A percentile compares a stretch with the other conserved stretches of the same genome.
Evolutionary conservation across 2,329 filamentous ascomycete species (phyloP).

Genomic region (Apiospora sp.): DNA sequence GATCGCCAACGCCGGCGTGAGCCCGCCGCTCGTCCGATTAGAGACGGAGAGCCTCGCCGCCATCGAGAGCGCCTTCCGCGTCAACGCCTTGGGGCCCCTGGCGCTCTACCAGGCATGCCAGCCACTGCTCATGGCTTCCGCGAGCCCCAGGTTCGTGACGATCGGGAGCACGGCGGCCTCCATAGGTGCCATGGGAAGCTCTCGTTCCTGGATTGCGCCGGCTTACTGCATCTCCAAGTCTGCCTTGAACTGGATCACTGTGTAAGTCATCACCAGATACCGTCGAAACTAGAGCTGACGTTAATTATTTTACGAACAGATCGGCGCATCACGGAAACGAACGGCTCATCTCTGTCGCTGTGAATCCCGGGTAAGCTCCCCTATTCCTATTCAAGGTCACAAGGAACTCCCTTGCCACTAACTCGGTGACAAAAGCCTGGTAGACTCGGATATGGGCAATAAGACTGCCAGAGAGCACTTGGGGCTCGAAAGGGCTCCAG

Average conservation of each 20-base stretch:
- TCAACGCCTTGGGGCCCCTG: constrained; percentile 29
- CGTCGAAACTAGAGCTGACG: not conserved
- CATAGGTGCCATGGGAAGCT: constrained; percentile 27
- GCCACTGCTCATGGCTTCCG: constrained; percentile 27
- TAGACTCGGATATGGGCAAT: not conserved
- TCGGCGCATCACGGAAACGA: not conserved
- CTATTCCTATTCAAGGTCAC: not conserved
- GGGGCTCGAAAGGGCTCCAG: not conserved
- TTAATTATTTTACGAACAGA: not conserved
- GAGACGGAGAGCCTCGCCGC: constrained; percentile 27
- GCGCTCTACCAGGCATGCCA: constrained; percentile 29
- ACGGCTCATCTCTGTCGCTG: not conserved
- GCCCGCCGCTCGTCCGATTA: constrained; percentile 29
- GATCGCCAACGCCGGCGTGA: constrained; percentile 14
- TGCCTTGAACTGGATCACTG: constrained; percentile 5
- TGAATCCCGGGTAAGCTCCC: constrained; percentile 22
- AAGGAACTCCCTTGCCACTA: not conserved
- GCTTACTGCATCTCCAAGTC: constrained; percentile 27
- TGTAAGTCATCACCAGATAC: not conserved
- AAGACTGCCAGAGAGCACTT: not conserved
- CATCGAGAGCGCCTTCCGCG: constrained; percentile 26
- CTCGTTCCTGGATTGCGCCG: constrained; percentile 26
- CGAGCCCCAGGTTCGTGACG: constrained; percentile 28
- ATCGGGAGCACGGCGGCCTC: constrained; percentile 29
- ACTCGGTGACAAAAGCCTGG: not conserved